phyloP scores from a whole-genome alignment of 2,329 filamentous ascomycete species.

The Pestalotiopsis sp. region DNA sequence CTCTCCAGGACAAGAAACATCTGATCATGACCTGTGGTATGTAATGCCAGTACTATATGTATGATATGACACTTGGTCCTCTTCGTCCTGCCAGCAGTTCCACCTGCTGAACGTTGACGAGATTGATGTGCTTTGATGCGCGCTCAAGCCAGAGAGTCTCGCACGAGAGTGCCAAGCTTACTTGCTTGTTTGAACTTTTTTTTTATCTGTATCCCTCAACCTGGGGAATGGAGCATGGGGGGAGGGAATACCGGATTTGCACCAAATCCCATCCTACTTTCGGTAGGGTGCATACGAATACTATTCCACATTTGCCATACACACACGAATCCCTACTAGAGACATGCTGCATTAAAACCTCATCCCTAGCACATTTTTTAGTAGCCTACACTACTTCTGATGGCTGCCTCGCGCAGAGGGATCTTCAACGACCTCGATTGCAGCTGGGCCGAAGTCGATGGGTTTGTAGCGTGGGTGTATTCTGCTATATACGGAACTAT shows the following conservation, averaged over 20 bases:
- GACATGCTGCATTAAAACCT: not conserved
- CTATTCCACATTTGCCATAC: not conserved
- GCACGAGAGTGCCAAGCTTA: not conserved
- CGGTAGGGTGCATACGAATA: not conserved
- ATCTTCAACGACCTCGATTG: too few species aligned
- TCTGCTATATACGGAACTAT: not conserved
- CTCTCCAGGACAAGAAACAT: not conserved
- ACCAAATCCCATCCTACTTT: slow-evolving; percentile 10
- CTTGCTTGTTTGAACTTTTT: not conserved
- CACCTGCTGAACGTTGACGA: not conserved
- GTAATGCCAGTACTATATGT: not conserved
- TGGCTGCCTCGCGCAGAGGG: too few species aligned
- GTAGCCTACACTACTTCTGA: too few species aligned
- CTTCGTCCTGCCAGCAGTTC: not conserved
- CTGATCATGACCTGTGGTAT: not conserved
- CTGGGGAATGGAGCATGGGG: not conserved
- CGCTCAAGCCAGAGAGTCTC: not conserved
- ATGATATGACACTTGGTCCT: not conserved
- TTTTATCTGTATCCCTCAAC: not conserved
- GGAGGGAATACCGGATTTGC: slow-evolving; percentile 1
- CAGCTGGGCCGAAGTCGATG: too few species aligned
- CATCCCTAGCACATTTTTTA: too few species aligned
- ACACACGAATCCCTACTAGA: not conserved
- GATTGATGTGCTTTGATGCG: not conserved
- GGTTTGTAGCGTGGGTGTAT: too few species aligned